A percentile compares a stretch with the other conserved stretches of the same genome.
These are phyloP conservation scores for Albizia julibrissin DNA, from an alignment of 306 rosid species.

Conservation along the genomic window DNA sequence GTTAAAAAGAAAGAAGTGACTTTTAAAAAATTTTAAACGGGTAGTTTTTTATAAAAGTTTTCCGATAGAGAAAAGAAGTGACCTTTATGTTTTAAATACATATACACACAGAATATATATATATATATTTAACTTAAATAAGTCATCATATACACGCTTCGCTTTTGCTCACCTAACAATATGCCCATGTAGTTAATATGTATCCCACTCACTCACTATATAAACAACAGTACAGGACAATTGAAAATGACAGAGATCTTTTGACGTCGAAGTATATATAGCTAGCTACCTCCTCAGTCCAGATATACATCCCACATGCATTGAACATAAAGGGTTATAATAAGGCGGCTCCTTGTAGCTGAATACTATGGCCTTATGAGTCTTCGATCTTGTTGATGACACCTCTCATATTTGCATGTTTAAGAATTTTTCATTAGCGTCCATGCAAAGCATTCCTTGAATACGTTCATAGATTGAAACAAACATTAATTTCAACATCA, in stretches of 20 bases:
- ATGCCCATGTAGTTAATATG: not conserved
- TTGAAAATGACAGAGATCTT: slow-evolving; percentile 22
- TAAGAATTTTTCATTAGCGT: slow-evolving; percentile 22
- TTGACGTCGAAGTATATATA: slow-evolving; percentile 23
- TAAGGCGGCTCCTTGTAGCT: slow-evolving; percentile 33
- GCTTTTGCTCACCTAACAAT: slow-evolving; percentile 8
- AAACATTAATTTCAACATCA: not conserved
- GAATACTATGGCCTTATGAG: slow-evolving; percentile 26
- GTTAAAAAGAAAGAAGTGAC: not conserved
- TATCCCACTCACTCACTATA: not conserved
- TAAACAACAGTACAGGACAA: not conserved
- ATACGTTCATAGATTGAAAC: slow-evolving; percentile 8
- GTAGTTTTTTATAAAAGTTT: not conserved
- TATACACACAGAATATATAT: not conserved
- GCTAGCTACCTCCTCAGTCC: slow-evolving; percentile 13
- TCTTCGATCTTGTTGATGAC: slow-evolving; percentile 56
- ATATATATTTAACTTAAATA: not conserved
- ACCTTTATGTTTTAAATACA: not conserved
- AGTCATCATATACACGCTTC: not conserved
- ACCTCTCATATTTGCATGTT: slow-evolving; percentile 30
- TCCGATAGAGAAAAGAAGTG: not conserved
- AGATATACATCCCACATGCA: slow-evolving; percentile 33
- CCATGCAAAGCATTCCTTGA: slow-evolving; percentile 46
- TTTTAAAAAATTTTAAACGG: not conserved
- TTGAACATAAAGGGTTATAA: slow-evolving; percentile 19